Percentiles rank a stretch among this genome's conserved stretches.
Conservation (phyloP, 2,329 filamentous ascomycete species). For the Rutstroemia sp. region DNA sequence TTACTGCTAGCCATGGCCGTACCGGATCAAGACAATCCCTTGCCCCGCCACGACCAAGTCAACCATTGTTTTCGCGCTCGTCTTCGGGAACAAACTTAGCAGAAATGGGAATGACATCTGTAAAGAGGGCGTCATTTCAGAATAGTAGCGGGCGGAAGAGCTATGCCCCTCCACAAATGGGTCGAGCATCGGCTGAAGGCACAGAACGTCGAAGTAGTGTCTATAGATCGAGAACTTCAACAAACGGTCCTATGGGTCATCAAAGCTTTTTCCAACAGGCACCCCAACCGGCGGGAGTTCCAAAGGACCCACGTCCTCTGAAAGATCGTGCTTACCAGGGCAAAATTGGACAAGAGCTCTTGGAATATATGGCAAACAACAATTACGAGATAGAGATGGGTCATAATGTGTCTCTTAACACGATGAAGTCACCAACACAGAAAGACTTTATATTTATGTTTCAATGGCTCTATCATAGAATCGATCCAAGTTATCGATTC, state of each 20-base stretch:
- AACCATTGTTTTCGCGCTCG: constrained; percentile 78
- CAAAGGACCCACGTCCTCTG: constrained; percentile 78
- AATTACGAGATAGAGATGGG: constrained; percentile 99
- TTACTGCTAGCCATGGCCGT: constrained; percentile 66
- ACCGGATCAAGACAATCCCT: constrained; percentile 80
- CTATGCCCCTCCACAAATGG: constrained; percentile 36
- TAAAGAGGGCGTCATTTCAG: constrained; percentile 74
- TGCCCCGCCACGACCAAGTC: constrained; percentile 72
- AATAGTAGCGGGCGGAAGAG: constrained; percentile 58
- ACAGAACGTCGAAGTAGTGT: constrained; percentile 74
- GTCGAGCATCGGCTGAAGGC: constrained; percentile 34
- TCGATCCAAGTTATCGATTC: constrained; percentile 90
- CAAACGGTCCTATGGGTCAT: constrained; percentile 59
- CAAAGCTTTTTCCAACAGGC: constrained; percentile 94
- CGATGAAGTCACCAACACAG: constrained; percentile 88
- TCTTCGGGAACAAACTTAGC: constrained; percentile 76
- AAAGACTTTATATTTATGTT: constrained; percentile 99
- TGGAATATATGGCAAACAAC: constrained; percentile 86
- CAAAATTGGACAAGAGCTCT: constrained; percentile 77
- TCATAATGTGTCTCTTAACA: constrained; percentile 82
- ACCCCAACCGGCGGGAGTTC: constrained; percentile 72
- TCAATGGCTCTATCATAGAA: constrained; percentile 93
- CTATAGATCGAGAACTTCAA: constrained; percentile 63
- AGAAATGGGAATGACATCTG: constrained; percentile 74
- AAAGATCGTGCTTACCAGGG: constrained; percentile 74